phyloP scores from a whole-genome alignment of 768 basidiomycete genomes.

The Chalciporus piperatus region DNA sequence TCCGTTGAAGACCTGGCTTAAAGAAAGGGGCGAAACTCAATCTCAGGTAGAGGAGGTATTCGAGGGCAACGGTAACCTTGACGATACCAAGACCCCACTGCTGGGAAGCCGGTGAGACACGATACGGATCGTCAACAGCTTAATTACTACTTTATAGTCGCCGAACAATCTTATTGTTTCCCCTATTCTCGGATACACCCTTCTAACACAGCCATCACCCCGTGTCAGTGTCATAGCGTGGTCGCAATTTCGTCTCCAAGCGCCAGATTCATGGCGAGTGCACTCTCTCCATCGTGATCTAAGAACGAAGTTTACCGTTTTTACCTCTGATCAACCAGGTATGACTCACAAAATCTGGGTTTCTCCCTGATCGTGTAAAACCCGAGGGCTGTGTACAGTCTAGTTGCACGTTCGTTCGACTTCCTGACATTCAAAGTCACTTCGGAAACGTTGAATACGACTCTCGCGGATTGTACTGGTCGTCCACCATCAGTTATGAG shows the following conservation, averaged over 20 bases:
- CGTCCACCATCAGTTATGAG: background rate
- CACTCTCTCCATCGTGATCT: constrained; percentile 5
- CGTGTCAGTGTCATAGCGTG: background rate
- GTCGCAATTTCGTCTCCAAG: background rate
- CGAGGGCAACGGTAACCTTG: background rate
- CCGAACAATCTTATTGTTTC: background rate
- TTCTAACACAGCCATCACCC: background rate
- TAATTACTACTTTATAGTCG: background rate
- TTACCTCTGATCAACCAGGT: background rate
- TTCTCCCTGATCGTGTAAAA: constrained; percentile 3
- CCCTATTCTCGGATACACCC: background rate
- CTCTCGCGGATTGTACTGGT: constrained; percentile 1
- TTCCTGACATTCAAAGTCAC: constrained; percentile 5
- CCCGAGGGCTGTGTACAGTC: constrained; percentile 4
- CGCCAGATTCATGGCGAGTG: constrained; percentile 1
- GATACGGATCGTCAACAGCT: background rate
- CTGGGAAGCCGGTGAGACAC: background rate
- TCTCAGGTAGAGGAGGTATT: constrained; percentile 14
- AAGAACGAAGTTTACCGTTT: background rate
- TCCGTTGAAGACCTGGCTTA: constrained; percentile 37
- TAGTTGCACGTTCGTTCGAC: constrained; percentile 11
- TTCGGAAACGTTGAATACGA: constrained; percentile 1
- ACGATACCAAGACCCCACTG: background rate
- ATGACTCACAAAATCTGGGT: constrained; percentile 1
- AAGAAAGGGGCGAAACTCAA: constrained; percentile 19